These are phyloP conservation scores for Oryza rufipogon DNA, from an alignment of 176 grass and related monocot genomes.

Conservation along the genomic window DNA sequence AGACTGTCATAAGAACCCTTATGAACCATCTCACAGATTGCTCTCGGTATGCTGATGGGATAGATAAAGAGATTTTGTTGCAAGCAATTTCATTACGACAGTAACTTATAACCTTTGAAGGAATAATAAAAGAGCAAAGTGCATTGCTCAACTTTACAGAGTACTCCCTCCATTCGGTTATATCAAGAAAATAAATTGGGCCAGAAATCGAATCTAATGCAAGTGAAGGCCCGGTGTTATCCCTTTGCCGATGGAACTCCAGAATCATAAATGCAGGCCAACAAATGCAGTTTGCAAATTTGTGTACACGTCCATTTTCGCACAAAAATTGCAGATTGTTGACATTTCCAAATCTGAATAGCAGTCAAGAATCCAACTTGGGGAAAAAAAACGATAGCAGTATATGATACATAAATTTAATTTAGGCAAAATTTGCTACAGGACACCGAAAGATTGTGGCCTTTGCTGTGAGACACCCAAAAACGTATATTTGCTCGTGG, in stretches of 20 bases:
- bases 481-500: no score
- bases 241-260: slow-evolving; percentile 53
- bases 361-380: slow-evolving; percentile 56
- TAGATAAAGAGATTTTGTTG: slow-evolving; percentile 56
- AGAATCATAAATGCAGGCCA: slow-evolving; percentile 90
- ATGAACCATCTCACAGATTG: slow-evolving; percentile 89
- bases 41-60: slow-evolving; percentile 73
- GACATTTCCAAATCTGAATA: slow-evolving; percentile 73
- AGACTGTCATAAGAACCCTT: slow-evolving; percentile 78
- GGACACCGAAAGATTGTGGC: no score
- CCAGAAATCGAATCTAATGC: slow-evolving; percentile 42
- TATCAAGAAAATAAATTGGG: slow-evolving; percentile 52
- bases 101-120: slow-evolving; percentile 63
- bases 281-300: slow-evolving; percentile 88
- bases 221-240: slow-evolving; percentile 17
- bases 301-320: slow-evolving; percentile 81
- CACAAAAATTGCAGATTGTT: slow-evolving; percentile 81
- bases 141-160: slow-evolving; percentile 70
- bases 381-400: not conserved
- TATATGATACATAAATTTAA: slow-evolving; percentile 24
- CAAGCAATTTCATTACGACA: slow-evolving; percentile 47
- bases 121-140: slow-evolving; percentile 83
- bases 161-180: slow-evolving; percentile 78
- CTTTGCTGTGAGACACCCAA: no score
- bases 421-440: no score